Evolutionary conservation across 2,329 filamentous ascomycete species (phyloP).

Genomic region (Pseudogymnoascus sp.): DNA sequence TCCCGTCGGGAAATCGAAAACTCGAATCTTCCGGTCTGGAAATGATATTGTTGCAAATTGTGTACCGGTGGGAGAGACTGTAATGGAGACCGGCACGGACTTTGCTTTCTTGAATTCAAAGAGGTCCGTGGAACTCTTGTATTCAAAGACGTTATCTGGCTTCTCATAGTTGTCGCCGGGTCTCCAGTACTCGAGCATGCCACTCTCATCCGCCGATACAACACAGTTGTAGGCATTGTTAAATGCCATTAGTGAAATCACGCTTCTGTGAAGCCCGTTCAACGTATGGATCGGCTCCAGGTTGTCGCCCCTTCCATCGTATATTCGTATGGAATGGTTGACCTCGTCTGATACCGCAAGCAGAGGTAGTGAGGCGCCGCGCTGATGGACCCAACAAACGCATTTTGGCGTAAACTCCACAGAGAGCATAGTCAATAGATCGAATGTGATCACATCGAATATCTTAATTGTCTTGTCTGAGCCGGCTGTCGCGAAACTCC

Average conservation of each 20-base stretch:
- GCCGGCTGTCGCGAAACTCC: conserved; percentile 87
- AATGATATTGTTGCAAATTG: conserved; percentile 86
- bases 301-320: conserved; percentile 81
- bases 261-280: conserved; percentile 68
- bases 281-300: conserved; percentile 68
- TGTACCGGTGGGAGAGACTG: conserved; percentile 75
- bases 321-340: conserved; percentile 68
- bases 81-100: conserved; percentile 70
- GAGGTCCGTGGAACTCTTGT: conserved; percentile 87
- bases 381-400: conserved; percentile 85
- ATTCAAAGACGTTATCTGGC: conserved; percentile 81
- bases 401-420: conserved; percentile 67
- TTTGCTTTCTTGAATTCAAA: conserved; percentile 98
- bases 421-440: conserved; percentile 74
- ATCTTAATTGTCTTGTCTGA: conserved; percentile 72
- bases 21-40: conserved; percentile 82
- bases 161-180: conserved; percentile 78
- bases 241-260: conserved; percentile 79
- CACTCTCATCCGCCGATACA: conserved; percentile 76
- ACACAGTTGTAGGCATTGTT: conserved; percentile 87
- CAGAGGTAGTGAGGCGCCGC: conserved; percentile 78
- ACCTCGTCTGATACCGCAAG: conserved; percentile 73
- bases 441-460: conserved; percentile 76
- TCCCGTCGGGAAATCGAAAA: conserved; percentile 86
- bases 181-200: conserved; percentile 96